Percentiles rank a stretch among this genome's conserved stretches.
phyloP scores from a whole-genome alignment of 257 asterid species.

The Fraxinus cuspidata region DNA sequence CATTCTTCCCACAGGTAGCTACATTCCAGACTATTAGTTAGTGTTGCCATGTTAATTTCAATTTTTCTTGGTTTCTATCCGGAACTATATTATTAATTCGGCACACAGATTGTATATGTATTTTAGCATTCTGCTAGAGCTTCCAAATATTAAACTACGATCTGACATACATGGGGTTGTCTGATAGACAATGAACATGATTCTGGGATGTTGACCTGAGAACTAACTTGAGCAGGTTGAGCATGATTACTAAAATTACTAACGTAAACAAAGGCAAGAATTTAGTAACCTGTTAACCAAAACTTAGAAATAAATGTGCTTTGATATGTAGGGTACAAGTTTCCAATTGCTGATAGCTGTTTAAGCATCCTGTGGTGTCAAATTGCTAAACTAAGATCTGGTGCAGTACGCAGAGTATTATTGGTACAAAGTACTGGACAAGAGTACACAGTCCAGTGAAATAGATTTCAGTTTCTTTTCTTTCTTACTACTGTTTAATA shows the following conservation, averaged over 20 bases:
- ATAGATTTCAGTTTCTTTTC: neutral
- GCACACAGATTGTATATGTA: neutral
- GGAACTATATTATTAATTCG: neutral
- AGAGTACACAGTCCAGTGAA: neutral
- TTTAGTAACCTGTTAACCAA: neutral
- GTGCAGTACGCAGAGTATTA: neutral
- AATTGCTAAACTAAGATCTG: slow-evolving; percentile 3
- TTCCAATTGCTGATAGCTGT: neutral
- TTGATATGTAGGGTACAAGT: neutral
- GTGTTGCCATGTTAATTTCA: slow-evolving; percentile 5
- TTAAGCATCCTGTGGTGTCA: neutral
- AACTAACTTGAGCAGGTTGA: slow-evolving; percentile 1
- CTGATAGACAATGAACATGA: neutral
- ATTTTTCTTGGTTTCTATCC: slow-evolving; percentile 3
- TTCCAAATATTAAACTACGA: neutral
- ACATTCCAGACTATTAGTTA: slow-evolving; percentile 17
- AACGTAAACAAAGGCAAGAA: neutral
- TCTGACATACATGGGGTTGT: neutral
- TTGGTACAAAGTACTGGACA: neutral
- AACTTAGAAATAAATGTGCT: neutral
- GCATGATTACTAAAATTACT: neutral
- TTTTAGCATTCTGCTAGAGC: too few species aligned
- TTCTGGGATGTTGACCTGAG: neutral
- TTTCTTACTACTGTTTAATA: neutral
- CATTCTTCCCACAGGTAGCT: slow-evolving; percentile 63